Conservation (phyloP, 495 filamentous ascomycete genomes). For the Penicillium turbatum region DNA sequence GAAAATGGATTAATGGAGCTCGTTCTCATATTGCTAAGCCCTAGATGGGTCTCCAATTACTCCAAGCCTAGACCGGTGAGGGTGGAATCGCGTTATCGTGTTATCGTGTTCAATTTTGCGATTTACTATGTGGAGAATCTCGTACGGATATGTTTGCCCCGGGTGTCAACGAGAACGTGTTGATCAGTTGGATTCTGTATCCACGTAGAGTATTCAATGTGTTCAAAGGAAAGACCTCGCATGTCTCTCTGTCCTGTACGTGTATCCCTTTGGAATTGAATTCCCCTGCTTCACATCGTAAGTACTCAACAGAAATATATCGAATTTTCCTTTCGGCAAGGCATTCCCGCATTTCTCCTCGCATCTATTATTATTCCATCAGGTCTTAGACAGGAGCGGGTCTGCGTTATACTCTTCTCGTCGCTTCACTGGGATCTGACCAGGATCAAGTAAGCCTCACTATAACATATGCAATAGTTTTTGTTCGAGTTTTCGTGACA, state of each 20-base stretch:
- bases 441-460: conserved; percentile 9
- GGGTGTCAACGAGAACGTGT: background rate
- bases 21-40: background rate
- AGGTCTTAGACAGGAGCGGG: conserved; percentile 19
- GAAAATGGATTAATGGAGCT: background rate
- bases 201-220: background rate
- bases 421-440: conserved; percentile 3
- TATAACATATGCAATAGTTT: conserved; percentile 12
- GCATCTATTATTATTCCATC: conserved; percentile 1
- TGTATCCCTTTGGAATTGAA: too few relatives aligned
- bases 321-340: conserved; percentile 2
- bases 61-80: background rate
- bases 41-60: background rate
- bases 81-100: background rate
- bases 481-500: conserved; percentile 13
- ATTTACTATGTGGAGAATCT: background rate
- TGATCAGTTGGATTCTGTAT: background rate
- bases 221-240: background rate
- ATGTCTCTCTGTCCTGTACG: too few relatives aligned
- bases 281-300: background rate
- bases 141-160: background rate
- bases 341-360: background rate
- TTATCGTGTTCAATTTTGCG: background rate
- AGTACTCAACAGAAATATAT: background rate
- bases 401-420: conserved; percentile 14